A percentile compares a stretch with the other conserved stretches of the same genome.
phyloP scores from a whole-genome alignment of 2,329 filamentous ascomycete genomes.

The Microcera coccophila region DNA sequence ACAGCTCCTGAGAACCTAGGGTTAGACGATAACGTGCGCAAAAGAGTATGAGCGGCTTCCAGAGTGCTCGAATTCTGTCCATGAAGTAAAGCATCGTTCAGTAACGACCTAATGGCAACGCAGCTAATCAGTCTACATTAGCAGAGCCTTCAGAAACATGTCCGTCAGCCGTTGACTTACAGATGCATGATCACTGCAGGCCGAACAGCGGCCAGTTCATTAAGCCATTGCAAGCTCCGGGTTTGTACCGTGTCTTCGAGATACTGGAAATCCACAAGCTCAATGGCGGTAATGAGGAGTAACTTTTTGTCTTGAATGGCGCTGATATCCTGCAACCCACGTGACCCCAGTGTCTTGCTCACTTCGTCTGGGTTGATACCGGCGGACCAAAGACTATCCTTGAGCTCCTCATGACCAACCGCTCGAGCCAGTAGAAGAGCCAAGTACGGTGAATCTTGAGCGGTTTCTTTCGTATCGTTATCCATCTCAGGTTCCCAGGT shows the following conservation, averaged over 20 bases:
- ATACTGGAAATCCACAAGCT: conserved; percentile 62
- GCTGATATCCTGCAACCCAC: conserved; percentile 32
- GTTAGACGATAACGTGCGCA: conserved; percentile 56
- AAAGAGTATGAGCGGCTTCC: conserved; percentile 56
- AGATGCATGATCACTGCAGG: conserved; percentile 56
- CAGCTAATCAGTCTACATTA: conserved; percentile 37
- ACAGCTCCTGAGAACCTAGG: conserved; percentile 47
- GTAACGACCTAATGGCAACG: conserved; percentile 52
- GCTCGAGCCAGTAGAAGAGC: conserved; percentile 56
- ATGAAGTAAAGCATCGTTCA: conserved; percentile 60
- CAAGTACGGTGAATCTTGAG: conserved; percentile 53
- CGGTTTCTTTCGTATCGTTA: conserved; percentile 13
- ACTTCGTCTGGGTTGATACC: conserved; percentile 46
- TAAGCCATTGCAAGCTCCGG: conserved; percentile 57
- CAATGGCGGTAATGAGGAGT: conserved; percentile 59
- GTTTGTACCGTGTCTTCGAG: conserved; percentile 61
- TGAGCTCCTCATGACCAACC: conserved; percentile 55
- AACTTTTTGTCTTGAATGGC: conserved; percentile 58
- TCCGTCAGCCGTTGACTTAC: conserved; percentile 40
- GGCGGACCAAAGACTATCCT: conserved; percentile 59
- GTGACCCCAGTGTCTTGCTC: conserved; percentile 19
- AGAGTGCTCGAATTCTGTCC: conserved; percentile 59
- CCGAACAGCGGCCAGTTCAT: conserved; percentile 50
- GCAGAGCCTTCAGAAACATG: neutral
- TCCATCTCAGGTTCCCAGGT: conserved; percentile 19